phyloP scores from a whole-genome alignment of 2,329 filamentous ascomycete species.

The Alternaria consortialis region DNA sequence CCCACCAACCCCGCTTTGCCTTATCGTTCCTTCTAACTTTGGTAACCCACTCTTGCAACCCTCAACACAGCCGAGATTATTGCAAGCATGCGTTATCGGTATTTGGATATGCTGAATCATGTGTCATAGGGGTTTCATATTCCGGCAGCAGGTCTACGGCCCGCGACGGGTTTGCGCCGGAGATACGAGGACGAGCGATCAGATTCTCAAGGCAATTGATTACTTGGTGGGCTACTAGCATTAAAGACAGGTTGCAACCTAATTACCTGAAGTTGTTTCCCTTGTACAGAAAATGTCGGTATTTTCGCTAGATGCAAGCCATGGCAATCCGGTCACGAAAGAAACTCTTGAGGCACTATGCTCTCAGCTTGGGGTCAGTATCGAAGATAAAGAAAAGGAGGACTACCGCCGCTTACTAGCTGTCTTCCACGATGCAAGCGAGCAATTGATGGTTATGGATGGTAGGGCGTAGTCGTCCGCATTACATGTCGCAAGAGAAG shows the following conservation, averaged over 20 bases:
- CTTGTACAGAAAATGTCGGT: conserved; percentile 46
- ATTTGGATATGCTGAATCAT: background rate
- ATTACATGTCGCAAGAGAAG: background rate
- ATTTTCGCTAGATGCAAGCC: conserved; percentile 46
- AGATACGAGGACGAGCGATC: background rate
- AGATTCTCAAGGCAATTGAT: background rate
- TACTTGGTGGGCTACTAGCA: too few relatives aligned
- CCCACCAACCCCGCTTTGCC: conserved; percentile 8
- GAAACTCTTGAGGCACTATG: conserved; percentile 46
- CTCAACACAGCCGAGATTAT: background rate
- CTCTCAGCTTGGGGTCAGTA: conserved; percentile 41
- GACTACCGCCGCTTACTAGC: conserved; percentile 51
- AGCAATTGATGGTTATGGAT: conserved; percentile 49
- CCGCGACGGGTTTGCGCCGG: background rate
- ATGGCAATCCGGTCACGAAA: conserved; percentile 47
- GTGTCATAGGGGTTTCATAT: background rate
- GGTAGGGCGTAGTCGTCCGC: conserved; percentile 37
- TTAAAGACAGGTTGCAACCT: background rate
- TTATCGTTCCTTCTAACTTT: conserved; percentile 7
- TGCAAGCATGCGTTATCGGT: conserved; percentile 2
- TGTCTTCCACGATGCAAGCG: conserved; percentile 52
- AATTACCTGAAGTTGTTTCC: background rate
- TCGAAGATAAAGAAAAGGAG: conserved; percentile 49
- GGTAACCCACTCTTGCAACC: background rate
- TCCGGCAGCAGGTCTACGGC: background rate